Percentiles rank a stretch among this genome's conserved stretches.
Evolutionary conservation across 306 rosid species (phyloP).

Genomic region (Vigna trinervia): DNA sequence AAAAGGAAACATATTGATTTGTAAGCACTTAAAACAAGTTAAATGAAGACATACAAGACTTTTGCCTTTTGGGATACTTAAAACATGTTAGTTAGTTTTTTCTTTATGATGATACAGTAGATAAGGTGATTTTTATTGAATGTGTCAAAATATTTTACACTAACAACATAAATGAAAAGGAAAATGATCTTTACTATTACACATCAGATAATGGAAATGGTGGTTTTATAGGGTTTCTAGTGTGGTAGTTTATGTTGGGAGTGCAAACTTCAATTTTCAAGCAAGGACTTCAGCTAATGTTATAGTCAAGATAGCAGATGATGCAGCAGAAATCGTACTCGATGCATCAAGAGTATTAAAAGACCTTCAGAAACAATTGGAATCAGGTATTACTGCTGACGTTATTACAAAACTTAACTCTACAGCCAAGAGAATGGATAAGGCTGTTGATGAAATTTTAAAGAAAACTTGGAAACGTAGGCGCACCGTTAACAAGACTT

Average conservation of each 20-base stretch:
- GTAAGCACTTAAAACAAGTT: too few relatives aligned
- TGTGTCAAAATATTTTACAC: too few relatives aligned
- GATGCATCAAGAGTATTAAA: constrained; percentile 64
- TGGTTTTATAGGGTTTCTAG: constrained; percentile 57
- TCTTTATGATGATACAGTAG: too few relatives aligned
- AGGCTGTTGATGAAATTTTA: constrained; percentile 55
- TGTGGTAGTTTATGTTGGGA: constrained; percentile 67
- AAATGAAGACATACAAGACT: too few relatives aligned
- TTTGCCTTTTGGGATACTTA: too few relatives aligned
- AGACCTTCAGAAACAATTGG: constrained; percentile 44
- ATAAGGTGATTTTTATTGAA: not conserved
- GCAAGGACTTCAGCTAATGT: constrained; percentile 59
- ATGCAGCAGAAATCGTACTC: constrained; percentile 63
- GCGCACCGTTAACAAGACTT: constrained; percentile 52
- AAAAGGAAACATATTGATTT: too few relatives aligned
- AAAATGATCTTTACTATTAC: not conserved
- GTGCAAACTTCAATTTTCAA: constrained; percentile 55
- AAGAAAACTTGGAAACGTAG: constrained; percentile 54
- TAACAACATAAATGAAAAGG: not conserved
- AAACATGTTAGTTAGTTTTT: too few relatives aligned
- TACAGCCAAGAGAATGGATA: constrained; percentile 52
- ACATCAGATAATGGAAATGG: not conserved
- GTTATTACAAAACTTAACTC: constrained; percentile 51
- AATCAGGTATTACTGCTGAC: constrained; percentile 8
- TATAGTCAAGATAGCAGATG: constrained; percentile 65